Evolutionary conservation across 257 asterid genomes (phyloP), one percentile per base, ranked within the genome.

Genomic region (Solanum appendiculatum): DNA sequence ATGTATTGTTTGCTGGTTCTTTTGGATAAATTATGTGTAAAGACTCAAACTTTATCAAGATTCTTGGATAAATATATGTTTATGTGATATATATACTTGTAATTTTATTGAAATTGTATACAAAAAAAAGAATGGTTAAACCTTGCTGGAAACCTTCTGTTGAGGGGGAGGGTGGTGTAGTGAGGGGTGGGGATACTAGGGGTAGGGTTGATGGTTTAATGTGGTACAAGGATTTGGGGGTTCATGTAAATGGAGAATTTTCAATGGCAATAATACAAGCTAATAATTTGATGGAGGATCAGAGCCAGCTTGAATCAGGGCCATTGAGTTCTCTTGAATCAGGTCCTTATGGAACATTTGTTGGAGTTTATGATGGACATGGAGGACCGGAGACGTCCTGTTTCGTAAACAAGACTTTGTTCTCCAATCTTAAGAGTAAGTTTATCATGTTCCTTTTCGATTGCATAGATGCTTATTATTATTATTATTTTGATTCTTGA

Each of bases 321-420:
- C 93, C 96, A 1, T 88, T 97, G 91, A 94, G 98, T 88, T 89
- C 86, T 7, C 92, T 92, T 46, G 92, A 85, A 85, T 92, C 98
- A 3, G 99, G 98, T 12, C 98, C 96, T 7, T 66, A 84, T 86
- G 99, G 99, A n/a, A 95, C 99, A 27, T 95, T 95, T 75, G 86
- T 97, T 44, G 99, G 99, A 51, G 96, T 97, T 44, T 95, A 95
- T 86, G 99, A 97, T 91, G 99, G 99, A n/a, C 99, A 97, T 89
- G 99, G 99, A 63, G 99, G 99, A 54, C 98, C 99, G 2, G 99
- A 97, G 93, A 88, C 99, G 5, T 86, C 99, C 13, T 94, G 99
- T 29, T 97, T 93, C 70, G 93, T 96, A 51, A 95, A 94, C 33
- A 93, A 93, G 15, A 91, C 68, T 87, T 87, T 97, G 58, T 97